These are phyloP conservation scores for Dothistroma pini DNA, from an alignment of 2,329 filamentous ascomycete species.

Conservation along the genomic window DNA sequence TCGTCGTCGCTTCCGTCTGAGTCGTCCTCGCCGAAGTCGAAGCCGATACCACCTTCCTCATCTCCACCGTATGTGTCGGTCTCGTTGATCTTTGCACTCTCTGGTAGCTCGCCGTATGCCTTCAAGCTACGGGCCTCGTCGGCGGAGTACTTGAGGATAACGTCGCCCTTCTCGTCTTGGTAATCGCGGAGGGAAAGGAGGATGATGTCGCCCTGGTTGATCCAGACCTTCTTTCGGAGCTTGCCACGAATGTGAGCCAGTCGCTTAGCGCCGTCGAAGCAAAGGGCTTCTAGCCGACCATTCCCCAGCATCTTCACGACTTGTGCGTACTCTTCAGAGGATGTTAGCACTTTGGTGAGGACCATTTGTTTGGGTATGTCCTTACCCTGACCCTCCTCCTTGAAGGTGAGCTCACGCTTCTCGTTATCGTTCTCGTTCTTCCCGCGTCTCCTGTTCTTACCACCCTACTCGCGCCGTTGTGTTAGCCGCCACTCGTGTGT, in stretches of 20 bases:
- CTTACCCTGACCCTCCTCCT: slow-evolving; percentile 90
- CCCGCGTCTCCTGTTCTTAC: slow-evolving; percentile 96
- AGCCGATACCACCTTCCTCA: slow-evolving; percentile 92
- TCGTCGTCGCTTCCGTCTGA: slow-evolving; percentile 64
- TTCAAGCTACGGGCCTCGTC: slow-evolving; percentile 95
- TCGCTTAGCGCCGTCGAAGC: slow-evolving; percentile 90
- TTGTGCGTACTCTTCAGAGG: slow-evolving; percentile 66
- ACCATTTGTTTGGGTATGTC: slow-evolving; percentile 2
- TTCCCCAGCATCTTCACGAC: slow-evolving; percentile 96
- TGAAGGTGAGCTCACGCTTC: slow-evolving; percentile 98
- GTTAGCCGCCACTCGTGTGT: slow-evolving; percentile 27
- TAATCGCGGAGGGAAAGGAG: slow-evolving; percentile 84
- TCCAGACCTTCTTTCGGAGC: slow-evolving; percentile 99
- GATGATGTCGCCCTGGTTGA: slow-evolving; percentile 97
- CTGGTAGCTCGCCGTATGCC: slow-evolving; percentile 94
- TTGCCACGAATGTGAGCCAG: slow-evolving; percentile 88
- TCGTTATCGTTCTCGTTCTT: slow-evolving; percentile 88
- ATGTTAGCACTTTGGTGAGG: neutral
- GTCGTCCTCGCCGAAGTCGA: slow-evolving; percentile 96
- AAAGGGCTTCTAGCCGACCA: slow-evolving; percentile 86
- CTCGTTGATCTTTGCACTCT: slow-evolving; percentile 99
- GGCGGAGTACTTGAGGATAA: slow-evolving; percentile 90
- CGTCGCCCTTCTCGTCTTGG: slow-evolving; percentile 89
- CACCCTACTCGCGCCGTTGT: slow-evolving; percentile 59
- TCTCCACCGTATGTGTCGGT: slow-evolving; percentile 90